phyloP scores from a whole-genome alignment of 2,329 filamentous ascomycete genomes.

The Cladophialophora yegresii region DNA sequence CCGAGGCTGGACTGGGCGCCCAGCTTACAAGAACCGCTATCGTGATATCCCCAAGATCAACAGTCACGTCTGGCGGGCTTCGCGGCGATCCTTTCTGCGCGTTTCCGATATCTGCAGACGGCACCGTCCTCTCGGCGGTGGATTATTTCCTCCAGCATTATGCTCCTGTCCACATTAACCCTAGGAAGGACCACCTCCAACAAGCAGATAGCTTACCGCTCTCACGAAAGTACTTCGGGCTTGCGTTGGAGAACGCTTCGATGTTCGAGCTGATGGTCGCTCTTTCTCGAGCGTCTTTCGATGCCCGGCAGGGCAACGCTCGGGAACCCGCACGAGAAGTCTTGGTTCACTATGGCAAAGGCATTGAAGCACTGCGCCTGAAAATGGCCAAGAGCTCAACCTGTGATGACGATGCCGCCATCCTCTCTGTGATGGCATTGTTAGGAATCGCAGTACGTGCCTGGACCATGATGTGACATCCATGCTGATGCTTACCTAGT shows the following conservation, averaged over 20 bases:
- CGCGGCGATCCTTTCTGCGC: slow-evolving; percentile 18
- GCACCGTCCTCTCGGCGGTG: slow-evolving; percentile 8
- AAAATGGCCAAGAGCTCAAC: slow-evolving; percentile 9
- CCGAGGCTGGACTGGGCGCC: neutral
- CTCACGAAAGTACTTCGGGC: slow-evolving; percentile 14
- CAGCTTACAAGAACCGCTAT: neutral
- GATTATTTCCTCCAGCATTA: slow-evolving; percentile 20
- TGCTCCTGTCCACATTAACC: slow-evolving; percentile 14
- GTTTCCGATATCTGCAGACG: slow-evolving; percentile 13
- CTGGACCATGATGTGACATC: neutral
- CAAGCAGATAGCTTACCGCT: slow-evolving; percentile 11
- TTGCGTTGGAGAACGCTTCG: slow-evolving; percentile 16
- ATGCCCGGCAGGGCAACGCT: neutral
- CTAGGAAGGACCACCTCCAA: slow-evolving; percentile 10
- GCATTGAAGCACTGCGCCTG: slow-evolving; percentile 13
- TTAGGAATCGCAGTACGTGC: slow-evolving; percentile 15
- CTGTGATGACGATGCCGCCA: slow-evolving; percentile 21
- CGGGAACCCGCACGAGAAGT: slow-evolving; percentile 14
- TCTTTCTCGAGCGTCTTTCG: slow-evolving; percentile 9
- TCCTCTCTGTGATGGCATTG: slow-evolving; percentile 14
- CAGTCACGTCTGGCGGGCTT: slow-evolving; percentile 13
- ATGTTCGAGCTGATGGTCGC: slow-evolving; percentile 21
- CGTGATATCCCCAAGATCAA: slow-evolving; percentile 7
- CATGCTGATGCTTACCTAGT: neutral
- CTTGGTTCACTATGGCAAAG: slow-evolving; percentile 18